Evolutionary conservation across 2,329 filamentous ascomycete species (phyloP).

Genomic region (Macrophomina tecta): DNA sequence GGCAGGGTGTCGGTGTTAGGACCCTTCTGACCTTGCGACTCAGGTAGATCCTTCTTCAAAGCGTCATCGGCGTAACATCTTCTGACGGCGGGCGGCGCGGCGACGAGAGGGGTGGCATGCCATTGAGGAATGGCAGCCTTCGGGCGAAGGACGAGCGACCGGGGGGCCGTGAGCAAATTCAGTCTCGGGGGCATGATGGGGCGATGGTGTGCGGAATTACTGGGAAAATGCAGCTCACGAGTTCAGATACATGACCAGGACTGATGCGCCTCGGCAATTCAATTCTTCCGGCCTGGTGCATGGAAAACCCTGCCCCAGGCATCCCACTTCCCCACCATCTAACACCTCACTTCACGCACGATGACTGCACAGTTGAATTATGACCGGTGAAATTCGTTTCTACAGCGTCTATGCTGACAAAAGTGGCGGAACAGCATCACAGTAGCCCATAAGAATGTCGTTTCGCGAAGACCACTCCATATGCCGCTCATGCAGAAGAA

Average conservation of each 20-base stretch:
- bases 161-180: constrained; percentile 39
- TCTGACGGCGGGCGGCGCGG: constrained; percentile 2
- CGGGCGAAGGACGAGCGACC: constrained; percentile 42
- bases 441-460: constrained; percentile 25
- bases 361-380: not conserved
- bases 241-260: constrained; percentile 1
- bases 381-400: constrained; percentile 12
- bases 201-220: not conserved
- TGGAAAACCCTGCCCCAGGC: constrained; percentile 22
- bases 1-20: constrained; percentile 52
- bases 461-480: constrained; percentile 19
- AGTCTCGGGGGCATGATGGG: constrained; percentile 47
- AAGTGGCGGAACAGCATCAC: constrained; percentile 22
- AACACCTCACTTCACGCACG: not conserved
- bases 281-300: constrained; percentile 7
- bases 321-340: constrained; percentile 13
- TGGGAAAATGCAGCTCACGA: not conserved
- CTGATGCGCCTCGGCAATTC: constrained; percentile 18
- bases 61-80: constrained; percentile 34
- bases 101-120: constrained; percentile 34
- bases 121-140: constrained; percentile 38
- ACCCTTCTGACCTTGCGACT: constrained; percentile 38
- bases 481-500: constrained; percentile 27
- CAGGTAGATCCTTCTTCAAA: constrained; percentile 41
- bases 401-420: constrained; percentile 28